Evolutionary conservation across 2,329 filamentous ascomycete genomes (phyloP), one percentile per base, ranked within the genome.

Genomic region (Aspergillus sp.): DNA sequence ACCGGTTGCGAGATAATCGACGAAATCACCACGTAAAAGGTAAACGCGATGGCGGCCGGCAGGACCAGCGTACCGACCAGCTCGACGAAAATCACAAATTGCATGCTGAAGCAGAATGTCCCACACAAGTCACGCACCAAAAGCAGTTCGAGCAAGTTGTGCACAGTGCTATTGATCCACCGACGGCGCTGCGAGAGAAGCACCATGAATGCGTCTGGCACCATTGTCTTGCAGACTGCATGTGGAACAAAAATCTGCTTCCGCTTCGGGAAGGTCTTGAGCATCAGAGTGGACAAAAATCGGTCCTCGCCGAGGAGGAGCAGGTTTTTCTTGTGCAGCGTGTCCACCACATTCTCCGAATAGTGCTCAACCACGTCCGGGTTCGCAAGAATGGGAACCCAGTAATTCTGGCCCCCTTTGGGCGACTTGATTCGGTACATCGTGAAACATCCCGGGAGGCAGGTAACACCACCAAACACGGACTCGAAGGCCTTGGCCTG

Each of bases 401-500:
- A 98, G 67, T 96, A 98, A 68, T 98, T 96, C 59, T 96, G 86
- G 15, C 83, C 89, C 44, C 91, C 91, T 67, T 98, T 98, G 39
- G 91, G 93, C 17, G 91, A 84, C 66, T 98, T 98, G 75, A 98
- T 96, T 53, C 91, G 84, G 69, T 98, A 98, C 93, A 98, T 98
- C 72, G 86, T 95, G 78, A 98, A 98, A 71, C 91, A 98, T 44
- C 91, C 91, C 11, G 91, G 91, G 48, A 98, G 71, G 72, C 91
- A 98, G 43, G 91, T 98, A 40, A 98, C 91, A 82, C 91, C 91
- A 64, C 91, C 91, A 62, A 98, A 98, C 45, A 95, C 83, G 1
- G 88, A 95, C 62, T 98, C 91, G 64, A 98, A 98, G 3, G 89
- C 86, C 65, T 98, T 98, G 52, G 88, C 78, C 51, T 93, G 74